A percentile compares a stretch with the other conserved stretches of the same genome.
Evolutionary conservation across 2,329 filamentous ascomycete genomes (phyloP).

Genomic region (Verticillium klebahnii): DNA sequence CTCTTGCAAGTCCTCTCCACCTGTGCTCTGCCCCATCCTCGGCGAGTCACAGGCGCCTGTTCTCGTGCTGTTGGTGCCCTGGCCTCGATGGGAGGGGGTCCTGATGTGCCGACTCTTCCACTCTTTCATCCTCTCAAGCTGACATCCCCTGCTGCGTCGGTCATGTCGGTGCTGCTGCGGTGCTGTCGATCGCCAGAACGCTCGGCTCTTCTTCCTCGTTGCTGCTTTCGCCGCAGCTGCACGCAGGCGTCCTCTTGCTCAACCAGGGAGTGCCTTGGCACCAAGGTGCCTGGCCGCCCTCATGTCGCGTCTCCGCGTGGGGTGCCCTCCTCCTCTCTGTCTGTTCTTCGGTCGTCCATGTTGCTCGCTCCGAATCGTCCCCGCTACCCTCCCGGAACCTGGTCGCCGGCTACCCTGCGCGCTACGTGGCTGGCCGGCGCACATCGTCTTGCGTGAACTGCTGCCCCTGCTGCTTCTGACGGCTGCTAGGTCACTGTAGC

Average conservation of each 20-base stretch:
- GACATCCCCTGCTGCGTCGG: not conserved
- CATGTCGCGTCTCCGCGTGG: not conserved
- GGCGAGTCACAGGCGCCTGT: not conserved
- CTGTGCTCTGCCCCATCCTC: conserved; percentile 10
- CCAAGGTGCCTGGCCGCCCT: conserved; percentile 1
- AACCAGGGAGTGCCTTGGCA: not conserved
- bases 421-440: not conserved
- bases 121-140: not conserved
- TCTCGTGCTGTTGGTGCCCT: not conserved
- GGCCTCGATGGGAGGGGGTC: conserved; percentile 7
- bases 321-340: not conserved
- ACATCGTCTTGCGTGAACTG: not conserved
- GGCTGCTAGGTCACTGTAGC: not conserved
- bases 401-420: not conserved
- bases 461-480: not conserved
- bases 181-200: conserved; percentile 10
- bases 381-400: not conserved
- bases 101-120: conserved; percentile 13
- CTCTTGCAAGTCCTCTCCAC: conserved; percentile 1
- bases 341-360: not conserved
- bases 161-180: not conserved
- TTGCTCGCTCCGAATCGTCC: not conserved
- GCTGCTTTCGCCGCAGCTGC: conserved; percentile 9
- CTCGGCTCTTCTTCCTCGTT: conserved; percentile 1
- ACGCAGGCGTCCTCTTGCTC: conserved; percentile 1